Base-by-base conservation (phyloP, 108 stramenopile species). In the Epipyxis sp. region DNA sequence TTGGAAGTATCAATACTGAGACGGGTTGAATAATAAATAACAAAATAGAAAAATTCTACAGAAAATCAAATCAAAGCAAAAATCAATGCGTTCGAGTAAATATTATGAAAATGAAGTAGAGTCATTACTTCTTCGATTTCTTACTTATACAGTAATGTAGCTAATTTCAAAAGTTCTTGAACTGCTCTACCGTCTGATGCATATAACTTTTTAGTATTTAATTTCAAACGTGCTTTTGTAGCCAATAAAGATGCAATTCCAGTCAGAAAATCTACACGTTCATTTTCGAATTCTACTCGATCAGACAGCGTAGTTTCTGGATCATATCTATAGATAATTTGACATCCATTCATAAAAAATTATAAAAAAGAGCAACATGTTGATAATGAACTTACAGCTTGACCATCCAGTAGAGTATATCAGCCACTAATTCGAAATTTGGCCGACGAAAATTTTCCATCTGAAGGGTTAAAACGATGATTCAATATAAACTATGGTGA, bases 341-440 rank as follows among this genome's bases (percentile, higher is more conserved):
- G 59, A 50, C 16, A 37, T 37, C 34, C 43, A 10, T 1, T 2
- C 43, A 1, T 59, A 3, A 45, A 10, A 1, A 34, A 1, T 30
- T 32, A 1, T 77, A 1, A 29, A 59, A 45, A 3, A 3, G 3
- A 20, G 61, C 32, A 1, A 1, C n/a, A n/a, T n/a, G n/a, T n/a
- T 42, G n/a, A n/a, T n/a, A n/a, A n/a, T n/a, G n/a, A n/a, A n/a
- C n/a, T 57, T 69, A 61, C 34, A 85, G 85, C 74, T 91, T 86
- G 57, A 91, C 91, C 77, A 92, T 84, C 89, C 90, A 92, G 85
- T 86, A 90, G 35, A 92, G 61, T 42, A 88, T 69, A 62, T 90
- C 89, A 6, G 91, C 90, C 0, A 92, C 88, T 10, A 92, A 77
- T 79, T 88, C 86, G 59, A 92, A 91, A 77, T 92, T 92, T 1